Evolutionary conservation across 257 asterid genomes (phyloP), one percentile per base, ranked within the genome.

Genomic region (Solanum chmielewskii): DNA sequence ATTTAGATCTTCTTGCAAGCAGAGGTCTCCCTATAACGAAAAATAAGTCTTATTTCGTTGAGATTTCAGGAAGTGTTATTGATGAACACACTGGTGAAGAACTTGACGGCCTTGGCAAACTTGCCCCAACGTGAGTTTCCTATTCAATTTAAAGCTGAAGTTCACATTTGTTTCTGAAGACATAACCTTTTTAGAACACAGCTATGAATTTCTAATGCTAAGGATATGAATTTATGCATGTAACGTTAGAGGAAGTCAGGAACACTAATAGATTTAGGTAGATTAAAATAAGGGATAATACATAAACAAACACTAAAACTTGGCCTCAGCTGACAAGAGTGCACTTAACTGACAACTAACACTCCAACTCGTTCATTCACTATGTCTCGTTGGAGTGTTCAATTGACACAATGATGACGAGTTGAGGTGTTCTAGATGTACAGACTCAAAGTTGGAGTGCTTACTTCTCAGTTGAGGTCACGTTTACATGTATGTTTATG

Each of bases 91-190:
- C 97, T n/a, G 94, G 98, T 76, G 94, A 94, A 92, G 98, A 95
- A 85, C 93, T 94, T 33, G 98, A 97, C 6, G 91, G 94, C 88
- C 94, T 97, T 13, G 99, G 99, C 86, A 97, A 93, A 92, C 98
- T 97, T 86, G 99, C 99, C 68, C 99, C 99, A 12, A 94, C 99
- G 99, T 97, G 90, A 92, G 98, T 90, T 83, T 83, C 23, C 85
- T 81, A 29, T 49, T 80, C 18, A 11, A 81, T 49, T 81, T 18
- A 47, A 81, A 81, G 85, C 69, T 80, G 11, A 80, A 45, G 37
- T 29, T 6, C 11, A 49, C 45, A 49, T 81, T 59, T 81, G 27
- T 4, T 10, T 4, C 16, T 10, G 44, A 78, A 52, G 14, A 9
- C 84, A 23, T 2, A 27, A 23, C 2, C 27, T 44, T 25, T n/a